Evolutionary conservation across 2,329 filamentous ascomycete genomes (phyloP).

Genomic region (Aspergillus texensis): DNA sequence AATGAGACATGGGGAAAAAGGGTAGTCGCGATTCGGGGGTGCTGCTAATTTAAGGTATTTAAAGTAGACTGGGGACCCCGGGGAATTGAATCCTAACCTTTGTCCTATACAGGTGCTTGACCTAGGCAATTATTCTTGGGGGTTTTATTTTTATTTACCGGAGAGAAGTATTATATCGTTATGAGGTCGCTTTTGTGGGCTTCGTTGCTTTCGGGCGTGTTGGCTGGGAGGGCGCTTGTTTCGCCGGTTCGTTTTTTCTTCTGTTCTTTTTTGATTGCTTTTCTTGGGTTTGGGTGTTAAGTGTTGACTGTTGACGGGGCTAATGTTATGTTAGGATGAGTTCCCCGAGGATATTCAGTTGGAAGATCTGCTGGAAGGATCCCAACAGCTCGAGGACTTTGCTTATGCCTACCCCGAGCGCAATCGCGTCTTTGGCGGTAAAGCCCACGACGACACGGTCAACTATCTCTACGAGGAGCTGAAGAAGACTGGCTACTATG

Average conservation of each 20-base stretch:
- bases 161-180: neutral
- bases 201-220: constrained; percentile 14
- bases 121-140: neutral
- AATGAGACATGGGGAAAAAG: neutral
- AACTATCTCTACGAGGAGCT: constrained; percentile 64
- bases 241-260: constrained; percentile 10
- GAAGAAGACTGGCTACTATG: constrained; percentile 41
- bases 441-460: constrained; percentile 66
- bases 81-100: neutral
- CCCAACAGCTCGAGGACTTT: constrained; percentile 56
- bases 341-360: constrained; percentile 49
- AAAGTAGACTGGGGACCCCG: neutral
- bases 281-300: neutral
- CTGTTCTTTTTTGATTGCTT: too few relatives aligned
- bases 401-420: constrained; percentile 32
- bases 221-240: constrained; percentile 12
- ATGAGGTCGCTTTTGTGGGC: constrained; percentile 17
- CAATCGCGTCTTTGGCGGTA: constrained; percentile 33
- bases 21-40: neutral
- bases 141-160: neutral
- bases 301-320: neutral
- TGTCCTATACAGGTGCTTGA: neutral
- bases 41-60: neutral
- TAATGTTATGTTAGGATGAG: constrained; percentile 17
- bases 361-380: constrained; percentile 60